These are phyloP conservation scores for Pachysandra terminalis DNA, from an alignment of 164 flowering plant genomes.

Conservation along the genomic window DNA sequence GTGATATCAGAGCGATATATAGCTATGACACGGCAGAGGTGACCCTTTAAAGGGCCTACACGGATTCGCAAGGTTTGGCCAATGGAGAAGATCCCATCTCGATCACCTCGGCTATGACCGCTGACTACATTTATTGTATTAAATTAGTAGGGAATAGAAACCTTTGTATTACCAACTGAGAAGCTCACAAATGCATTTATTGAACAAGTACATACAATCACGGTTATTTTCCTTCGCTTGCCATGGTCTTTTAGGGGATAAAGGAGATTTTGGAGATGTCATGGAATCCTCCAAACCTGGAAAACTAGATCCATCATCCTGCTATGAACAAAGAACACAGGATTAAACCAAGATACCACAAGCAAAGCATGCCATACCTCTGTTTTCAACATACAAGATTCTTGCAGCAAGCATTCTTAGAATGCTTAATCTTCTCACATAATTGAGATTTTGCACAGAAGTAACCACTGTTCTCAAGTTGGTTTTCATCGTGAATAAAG, in stretches of 20 bases:
- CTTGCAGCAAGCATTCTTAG: constrained; percentile 29
- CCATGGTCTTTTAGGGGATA: constrained; percentile 49
- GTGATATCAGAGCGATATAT: constrained; percentile 71
- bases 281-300: constrained; percentile 49
- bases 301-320: constrained; percentile 48
- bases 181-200: background rate
- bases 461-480: constrained; percentile 69
- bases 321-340: constrained; percentile 11
- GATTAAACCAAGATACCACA: background rate
- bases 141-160: constrained; percentile 5
- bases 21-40: constrained; percentile 82
- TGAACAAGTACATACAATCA: constrained; percentile 49
- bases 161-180: background rate
- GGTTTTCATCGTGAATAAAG: constrained; percentile 66
- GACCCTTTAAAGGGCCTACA: constrained; percentile 87
- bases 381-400: constrained; percentile 25
- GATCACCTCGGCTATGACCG: constrained; percentile 32
- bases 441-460: constrained; percentile 58
- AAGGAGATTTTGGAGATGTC: constrained; percentile 60
- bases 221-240: constrained; percentile 35
- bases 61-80: constrained; percentile 90
- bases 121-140: constrained; percentile 41
- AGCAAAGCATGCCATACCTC: constrained; percentile 1
- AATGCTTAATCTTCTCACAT: constrained; percentile 61
- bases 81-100: constrained; percentile 55